These are phyloP conservation scores for Nothophytophthora sp. DNA, from an alignment of 352 stramenopile species.

Conservation along the genomic window DNA sequence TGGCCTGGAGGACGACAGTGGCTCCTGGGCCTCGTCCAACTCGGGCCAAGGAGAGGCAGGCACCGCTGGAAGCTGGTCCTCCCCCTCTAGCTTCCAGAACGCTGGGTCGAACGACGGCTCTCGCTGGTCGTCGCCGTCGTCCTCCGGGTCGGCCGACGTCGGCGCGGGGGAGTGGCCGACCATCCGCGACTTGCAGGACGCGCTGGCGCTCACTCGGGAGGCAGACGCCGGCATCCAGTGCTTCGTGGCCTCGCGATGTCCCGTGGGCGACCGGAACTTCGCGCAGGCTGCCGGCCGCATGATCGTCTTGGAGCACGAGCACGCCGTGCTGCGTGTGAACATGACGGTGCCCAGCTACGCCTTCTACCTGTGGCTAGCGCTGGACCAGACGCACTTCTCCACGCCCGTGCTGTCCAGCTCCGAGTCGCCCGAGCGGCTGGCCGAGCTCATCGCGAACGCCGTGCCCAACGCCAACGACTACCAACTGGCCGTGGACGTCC, in stretches of 20 bases:
- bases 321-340: conserved; percentile 13
- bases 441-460: conserved; percentile 7
- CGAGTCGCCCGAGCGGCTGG: conserved; percentile 13
- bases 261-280: conserved; percentile 15
- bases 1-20: conserved; percentile 10
- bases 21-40: too few species aligned
- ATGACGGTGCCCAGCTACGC: conserved; percentile 17
- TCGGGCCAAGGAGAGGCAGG: too few species aligned
- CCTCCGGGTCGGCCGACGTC: too few species aligned
- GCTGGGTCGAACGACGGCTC: too few species aligned
- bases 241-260: conserved; percentile 27
- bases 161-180: conserved; percentile 11
- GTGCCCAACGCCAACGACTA: conserved; percentile 25
- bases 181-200: conserved; percentile 3
- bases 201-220: conserved; percentile 11
- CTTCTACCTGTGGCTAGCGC: conserved; percentile 28
- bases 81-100: too few species aligned
- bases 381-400: conserved; percentile 23
- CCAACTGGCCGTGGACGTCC: conserved; percentile 32
- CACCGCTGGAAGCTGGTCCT: too few species aligned
- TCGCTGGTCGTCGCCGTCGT: too few species aligned
- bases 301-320: conserved; percentile 28
- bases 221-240: conserved; percentile 24
- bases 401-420: conserved; percentile 25
- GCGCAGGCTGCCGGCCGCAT: conserved; percentile 30